A percentile compares a stretch with the other conserved stretches of the same genome.
These are phyloP conservation scores for Podospora tetraspora DNA, from an alignment of 495 filamentous ascomycete genomes.

Conservation along the genomic window DNA sequence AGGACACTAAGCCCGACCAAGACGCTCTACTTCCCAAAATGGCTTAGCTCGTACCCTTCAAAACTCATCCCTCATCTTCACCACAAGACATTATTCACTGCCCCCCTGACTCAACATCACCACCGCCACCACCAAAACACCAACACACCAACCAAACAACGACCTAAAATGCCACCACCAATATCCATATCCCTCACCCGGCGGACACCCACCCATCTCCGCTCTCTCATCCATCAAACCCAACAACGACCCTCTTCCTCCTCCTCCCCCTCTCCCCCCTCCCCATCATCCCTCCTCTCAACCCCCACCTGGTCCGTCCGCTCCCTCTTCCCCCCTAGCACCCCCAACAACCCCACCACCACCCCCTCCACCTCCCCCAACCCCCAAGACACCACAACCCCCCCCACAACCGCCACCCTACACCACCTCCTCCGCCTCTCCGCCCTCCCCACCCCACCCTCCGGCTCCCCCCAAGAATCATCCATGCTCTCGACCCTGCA, in stretches of 20 bases:
- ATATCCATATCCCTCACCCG: not conserved
- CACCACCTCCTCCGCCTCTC: slow-evolving; percentile 87
- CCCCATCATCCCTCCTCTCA: slow-evolving; percentile 48
- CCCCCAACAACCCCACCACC: not conserved
- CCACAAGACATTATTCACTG: not conserved
- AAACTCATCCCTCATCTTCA: not conserved
- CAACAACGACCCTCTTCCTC: not conserved
- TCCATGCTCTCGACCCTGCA: slow-evolving; percentile 67
- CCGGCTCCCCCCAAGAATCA: slow-evolving; percentile 44
- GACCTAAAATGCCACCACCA: not conserved
- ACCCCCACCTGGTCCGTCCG: slow-evolving; percentile 81
- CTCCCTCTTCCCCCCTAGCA: slow-evolving; percentile 57
- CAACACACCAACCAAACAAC: not conserved
- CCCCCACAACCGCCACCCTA: slow-evolving; percentile 37
- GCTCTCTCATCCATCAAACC: not conserved
- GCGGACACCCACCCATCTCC: not conserved
- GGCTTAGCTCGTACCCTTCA: not conserved
- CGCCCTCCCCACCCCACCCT: slow-evolving; percentile 68
- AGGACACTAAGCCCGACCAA: not conserved
- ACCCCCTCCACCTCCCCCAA: not conserved
- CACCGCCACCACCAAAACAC: not conserved
- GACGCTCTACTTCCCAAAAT: not conserved
- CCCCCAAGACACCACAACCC: not conserved
- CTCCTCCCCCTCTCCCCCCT: slow-evolving; percentile 13
- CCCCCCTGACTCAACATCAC: not conserved